These are phyloP conservation scores for Dendrobium huoshanense DNA, from an alignment of 106 monocot genomes.

Conservation along the genomic window DNA sequence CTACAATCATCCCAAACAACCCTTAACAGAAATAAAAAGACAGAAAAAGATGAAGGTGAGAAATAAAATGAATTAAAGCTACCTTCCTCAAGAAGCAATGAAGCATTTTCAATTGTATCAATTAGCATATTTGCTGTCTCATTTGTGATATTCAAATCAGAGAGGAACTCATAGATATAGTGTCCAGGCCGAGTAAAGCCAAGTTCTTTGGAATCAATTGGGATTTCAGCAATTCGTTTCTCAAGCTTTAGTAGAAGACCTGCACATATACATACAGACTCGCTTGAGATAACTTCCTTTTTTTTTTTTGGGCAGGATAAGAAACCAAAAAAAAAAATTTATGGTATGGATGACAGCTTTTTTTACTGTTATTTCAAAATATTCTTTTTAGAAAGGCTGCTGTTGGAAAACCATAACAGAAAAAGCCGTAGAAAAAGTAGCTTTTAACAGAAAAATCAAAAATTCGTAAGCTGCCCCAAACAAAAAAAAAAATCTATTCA, in stretches of 20 bases:
- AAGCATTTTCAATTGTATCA: constrained; percentile 82
- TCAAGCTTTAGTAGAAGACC: constrained; percentile 87
- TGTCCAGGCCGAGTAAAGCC: constrained; percentile 80
- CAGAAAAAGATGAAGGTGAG: not conserved
- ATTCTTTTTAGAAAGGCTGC: too few species aligned
- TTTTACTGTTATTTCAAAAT: too few species aligned
- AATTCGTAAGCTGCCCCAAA: not conserved
- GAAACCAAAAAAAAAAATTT: not conserved
- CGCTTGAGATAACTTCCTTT: not conserved
- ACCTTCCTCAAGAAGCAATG: constrained; percentile 87
- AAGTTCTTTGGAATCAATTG: constrained; percentile 70
- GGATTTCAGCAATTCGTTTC: constrained; percentile 60
- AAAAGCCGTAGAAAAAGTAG: not conserved
- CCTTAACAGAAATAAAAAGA: not conserved
- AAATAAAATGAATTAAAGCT: not conserved
- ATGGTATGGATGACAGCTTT: too few species aligned
- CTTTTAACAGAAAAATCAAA: not conserved
- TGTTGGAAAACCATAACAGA: too few species aligned
- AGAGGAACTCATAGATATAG: constrained; percentile 89
- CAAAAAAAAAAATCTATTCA: not conserved
- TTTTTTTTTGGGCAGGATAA: not conserved
- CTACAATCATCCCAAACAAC: too few species aligned
- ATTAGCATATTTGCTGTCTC: constrained; percentile 84
- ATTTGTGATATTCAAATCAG: constrained; percentile 80
- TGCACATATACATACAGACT: constrained; percentile 16